Base-by-base conservation (phyloP, 306 rosid genomes). In the Fagus sylvatica region DNA sequence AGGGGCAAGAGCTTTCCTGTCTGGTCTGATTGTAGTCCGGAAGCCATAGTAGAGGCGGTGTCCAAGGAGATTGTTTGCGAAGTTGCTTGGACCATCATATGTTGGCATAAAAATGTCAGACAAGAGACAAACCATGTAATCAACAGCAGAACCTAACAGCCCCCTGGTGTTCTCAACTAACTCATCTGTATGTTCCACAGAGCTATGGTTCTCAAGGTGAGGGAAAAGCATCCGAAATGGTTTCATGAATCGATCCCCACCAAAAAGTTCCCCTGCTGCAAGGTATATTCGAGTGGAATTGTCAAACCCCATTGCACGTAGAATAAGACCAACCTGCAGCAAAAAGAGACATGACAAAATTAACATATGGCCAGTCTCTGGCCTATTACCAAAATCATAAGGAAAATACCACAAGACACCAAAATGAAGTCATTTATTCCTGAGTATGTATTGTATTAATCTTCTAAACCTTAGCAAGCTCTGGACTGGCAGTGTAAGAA, bases 11-110 rank as follows among this genome's bases (percentile, higher is more conserved):
- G 88, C 90, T 85, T 93, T 96, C 73, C 99, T 91, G 70, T 96
- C 98, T 28, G 97, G 99, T 84, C 97, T 85, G 75, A 93, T 88
- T 54, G 94, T 90, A 39, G 97, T 93, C 34, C 98, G 94, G 73
- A 96, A 96, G 69, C 99, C 98, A 78, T 96, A 93, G 85, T 93
- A 95, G 67, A 93, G 94, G 77, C 98, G 98, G 80, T 96, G 99
- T 17, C 99, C 99, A 4, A 96, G 93, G 81, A 96, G 98, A 85
- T 96, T 96, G 87, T 96, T 96, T 54, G 99, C 99, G 57, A 96
- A 96, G 94, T 96, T 96, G 96, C 99, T 96, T 32, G 99, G 99
- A 33, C 99, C 99, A 75, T 96, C 99, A 83, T 93, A 96, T 62
- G 99, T 96, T 71, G 99, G 99, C 96, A 93, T 91, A 83, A 96